A percentile compares a stretch with the other conserved stretches of the same genome.
Evolutionary conservation across 2,329 filamentous ascomycete species (phyloP).

Genomic region (Aureobasidium sp.): DNA sequence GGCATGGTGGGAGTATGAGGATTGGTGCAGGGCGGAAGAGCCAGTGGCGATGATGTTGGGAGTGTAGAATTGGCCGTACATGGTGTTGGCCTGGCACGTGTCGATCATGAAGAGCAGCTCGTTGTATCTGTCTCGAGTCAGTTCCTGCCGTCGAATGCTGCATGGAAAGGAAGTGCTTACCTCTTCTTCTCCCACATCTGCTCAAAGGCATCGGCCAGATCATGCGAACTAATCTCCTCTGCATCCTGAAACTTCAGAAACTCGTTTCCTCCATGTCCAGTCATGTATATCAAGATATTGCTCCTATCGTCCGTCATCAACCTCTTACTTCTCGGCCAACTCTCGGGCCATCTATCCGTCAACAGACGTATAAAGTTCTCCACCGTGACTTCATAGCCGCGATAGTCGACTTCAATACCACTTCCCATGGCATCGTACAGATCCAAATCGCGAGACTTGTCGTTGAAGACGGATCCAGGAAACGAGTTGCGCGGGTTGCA

Average conservation of each 20-base stretch:
- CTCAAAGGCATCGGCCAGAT: conserved; percentile 93
- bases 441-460: conserved; percentile 90
- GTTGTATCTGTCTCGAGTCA: conserved; percentile 54
- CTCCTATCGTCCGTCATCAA: conserved; percentile 90
- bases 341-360: conserved; percentile 88
- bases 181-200: conserved; percentile 99
- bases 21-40: conserved; percentile 92
- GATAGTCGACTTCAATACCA: conserved; percentile 89
- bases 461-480: conserved; percentile 96
- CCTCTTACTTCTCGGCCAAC: conserved; percentile 91
- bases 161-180: conserved; percentile 31
- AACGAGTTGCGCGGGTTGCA: conserved; percentile 99
- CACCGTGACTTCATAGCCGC: conserved; percentile 96
- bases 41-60: conserved; percentile 97
- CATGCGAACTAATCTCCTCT: conserved; percentile 94
- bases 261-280: conserved; percentile 93
- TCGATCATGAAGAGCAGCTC: conserved; percentile 99
- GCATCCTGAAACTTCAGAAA: conserved; percentile 98
- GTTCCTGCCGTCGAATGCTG: not conserved
- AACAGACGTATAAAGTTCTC: conserved; percentile 96
- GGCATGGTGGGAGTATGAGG: conserved; percentile 93
- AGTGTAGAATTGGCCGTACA: conserved; percentile 97
- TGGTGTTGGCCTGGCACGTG: conserved; percentile 97
- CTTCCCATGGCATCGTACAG: conserved; percentile 71
- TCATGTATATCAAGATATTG: conserved; percentile 99